Percentiles rank a stretch among this genome's conserved stretches.
phyloP scores from a whole-genome alignment of 768 basidiomycete species.

The Asterophora parasitica region DNA sequence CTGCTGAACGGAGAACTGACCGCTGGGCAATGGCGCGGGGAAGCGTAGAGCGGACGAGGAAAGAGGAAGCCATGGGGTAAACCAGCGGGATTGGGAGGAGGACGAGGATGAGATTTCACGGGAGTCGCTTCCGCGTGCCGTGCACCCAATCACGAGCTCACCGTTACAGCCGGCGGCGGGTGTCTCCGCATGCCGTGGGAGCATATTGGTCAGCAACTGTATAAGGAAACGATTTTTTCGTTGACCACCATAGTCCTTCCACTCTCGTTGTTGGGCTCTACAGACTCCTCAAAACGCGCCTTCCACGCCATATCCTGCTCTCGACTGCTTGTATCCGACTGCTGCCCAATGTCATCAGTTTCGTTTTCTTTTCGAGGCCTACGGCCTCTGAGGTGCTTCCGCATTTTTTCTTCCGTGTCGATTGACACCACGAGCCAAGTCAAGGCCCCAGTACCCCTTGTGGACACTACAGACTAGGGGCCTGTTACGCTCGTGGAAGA shows the following conservation, averaged over 20 bases:
- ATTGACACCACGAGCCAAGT: slow-evolving; percentile 50
- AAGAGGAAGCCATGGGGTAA: slow-evolving; percentile 45
- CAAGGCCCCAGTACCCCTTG: slow-evolving; percentile 50
- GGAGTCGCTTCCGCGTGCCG: slow-evolving; percentile 3
- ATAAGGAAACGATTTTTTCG: slow-evolving; percentile 3
- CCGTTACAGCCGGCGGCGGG: slow-evolving; percentile 9
- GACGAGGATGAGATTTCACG: neutral
- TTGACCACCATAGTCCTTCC: neutral
- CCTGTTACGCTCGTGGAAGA: slow-evolving; percentile 78
- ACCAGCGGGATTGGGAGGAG: slow-evolving; percentile 15
- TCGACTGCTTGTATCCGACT: neutral
- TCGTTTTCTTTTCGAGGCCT: neutral
- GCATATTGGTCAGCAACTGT: slow-evolving; percentile 8
- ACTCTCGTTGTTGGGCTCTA: neutral
- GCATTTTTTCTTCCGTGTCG: neutral
- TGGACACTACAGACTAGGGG: slow-evolving; percentile 36
- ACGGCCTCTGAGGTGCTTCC: neutral
- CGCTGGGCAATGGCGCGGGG: slow-evolving; percentile 40
- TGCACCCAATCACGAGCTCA: slow-evolving; percentile 15
- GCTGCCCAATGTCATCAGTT: neutral
- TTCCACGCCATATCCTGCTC: neutral
- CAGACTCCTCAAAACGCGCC: neutral
- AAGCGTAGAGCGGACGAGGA: slow-evolving; percentile 45
- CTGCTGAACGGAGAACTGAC: slow-evolving; percentile 32
- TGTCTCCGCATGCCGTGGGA: slow-evolving; percentile 11